Percentiles rank a stretch among this genome's conserved stretches.
These are phyloP conservation scores for Penicillium sclerotigenum DNA, from an alignment of 2,329 filamentous ascomycete genomes.

Conservation along the genomic window DNA sequence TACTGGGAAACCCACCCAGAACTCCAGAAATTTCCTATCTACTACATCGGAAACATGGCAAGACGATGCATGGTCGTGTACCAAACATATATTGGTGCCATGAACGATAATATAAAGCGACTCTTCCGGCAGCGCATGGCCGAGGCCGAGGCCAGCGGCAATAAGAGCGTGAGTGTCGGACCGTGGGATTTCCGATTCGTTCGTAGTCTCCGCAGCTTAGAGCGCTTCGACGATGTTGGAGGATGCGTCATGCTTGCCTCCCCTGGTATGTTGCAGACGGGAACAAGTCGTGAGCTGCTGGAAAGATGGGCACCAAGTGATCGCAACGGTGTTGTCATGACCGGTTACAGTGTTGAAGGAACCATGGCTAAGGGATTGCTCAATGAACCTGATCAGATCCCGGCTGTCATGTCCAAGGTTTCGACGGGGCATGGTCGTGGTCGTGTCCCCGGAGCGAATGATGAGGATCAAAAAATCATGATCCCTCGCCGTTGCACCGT, in stretches of 20 bases:
- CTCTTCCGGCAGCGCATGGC: conserved; percentile 92
- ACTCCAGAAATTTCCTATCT: conserved; percentile 87
- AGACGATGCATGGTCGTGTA: conserved; percentile 98
- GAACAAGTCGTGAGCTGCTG: conserved; percentile 85
- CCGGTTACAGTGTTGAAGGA: conserved; percentile 95
- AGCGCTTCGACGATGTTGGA: conserved; percentile 93
- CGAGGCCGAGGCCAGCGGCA: conserved; percentile 77
- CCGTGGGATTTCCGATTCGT: conserved; percentile 98
- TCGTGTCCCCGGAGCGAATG: conserved; percentile 58
- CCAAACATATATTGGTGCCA: conserved; percentile 94
- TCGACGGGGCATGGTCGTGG: conserved; percentile 54
- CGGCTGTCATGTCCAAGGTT: conserved; percentile 79
- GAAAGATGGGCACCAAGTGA: conserved; percentile 95
- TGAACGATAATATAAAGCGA: conserved; percentile 98
- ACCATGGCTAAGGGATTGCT: conserved; percentile 97
- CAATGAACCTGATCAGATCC: conserved; percentile 91
- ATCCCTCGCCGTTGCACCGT: conserved; percentile 90
- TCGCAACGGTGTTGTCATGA: conserved; percentile 97
- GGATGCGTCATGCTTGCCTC: conserved; percentile 96
- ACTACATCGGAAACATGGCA: conserved; percentile 93
- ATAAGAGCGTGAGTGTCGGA: conserved; percentile 65
- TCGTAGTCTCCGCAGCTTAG: conserved; percentile 83
- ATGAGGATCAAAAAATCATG: conserved; percentile 80
- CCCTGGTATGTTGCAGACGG: conserved; percentile 97
- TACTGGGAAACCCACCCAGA: conserved; percentile 91